Conservation (phyloP, 257 asterid species). For the Lithospermum erythrorhizon region DNA sequence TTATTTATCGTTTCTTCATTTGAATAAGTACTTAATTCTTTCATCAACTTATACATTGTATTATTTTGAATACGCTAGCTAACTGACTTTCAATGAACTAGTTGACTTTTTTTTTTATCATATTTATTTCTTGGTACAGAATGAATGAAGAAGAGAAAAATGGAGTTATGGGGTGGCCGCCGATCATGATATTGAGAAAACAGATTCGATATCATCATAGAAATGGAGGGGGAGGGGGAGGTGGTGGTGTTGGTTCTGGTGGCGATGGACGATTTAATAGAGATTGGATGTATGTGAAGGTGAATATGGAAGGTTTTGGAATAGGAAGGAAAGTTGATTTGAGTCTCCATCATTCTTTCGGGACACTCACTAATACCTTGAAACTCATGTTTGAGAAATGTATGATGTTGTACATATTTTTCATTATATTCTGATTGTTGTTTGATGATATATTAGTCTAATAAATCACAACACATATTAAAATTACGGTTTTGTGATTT, state of each 20-base stretch:
- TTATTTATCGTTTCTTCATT: not conserved
- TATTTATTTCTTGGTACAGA: conserved; percentile 1
- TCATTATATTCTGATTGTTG: too few species aligned
- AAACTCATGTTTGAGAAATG: conserved; percentile 45
- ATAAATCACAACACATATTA: not conserved
- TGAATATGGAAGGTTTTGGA: conserved; percentile 70
- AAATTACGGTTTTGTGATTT: conserved; percentile 1
- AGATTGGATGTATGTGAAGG: conserved; percentile 39
- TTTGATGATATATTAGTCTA: not conserved
- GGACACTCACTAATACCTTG: conserved; percentile 26
- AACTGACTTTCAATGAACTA: too few species aligned
- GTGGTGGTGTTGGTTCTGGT: too few species aligned
- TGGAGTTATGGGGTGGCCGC: conserved; percentile 58
- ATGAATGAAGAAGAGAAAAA: conserved; percentile 17
- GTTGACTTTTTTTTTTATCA: not conserved
- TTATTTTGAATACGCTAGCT: not conserved
- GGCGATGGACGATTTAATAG: conserved; percentile 7
- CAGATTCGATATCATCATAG: conserved; percentile 23
- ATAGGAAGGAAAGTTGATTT: conserved; percentile 56
- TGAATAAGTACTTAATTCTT: conserved; percentile 8
- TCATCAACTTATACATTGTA: not conserved
- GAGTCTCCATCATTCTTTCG: conserved; percentile 24
- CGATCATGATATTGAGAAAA: conserved; percentile 43
- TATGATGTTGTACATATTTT: conserved; percentile 9
- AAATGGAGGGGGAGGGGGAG: conserved; percentile 7